phyloP scores from a whole-genome alignment of 202 grass and related monocot genomes.

The Brachypodium distachyon region DNA sequence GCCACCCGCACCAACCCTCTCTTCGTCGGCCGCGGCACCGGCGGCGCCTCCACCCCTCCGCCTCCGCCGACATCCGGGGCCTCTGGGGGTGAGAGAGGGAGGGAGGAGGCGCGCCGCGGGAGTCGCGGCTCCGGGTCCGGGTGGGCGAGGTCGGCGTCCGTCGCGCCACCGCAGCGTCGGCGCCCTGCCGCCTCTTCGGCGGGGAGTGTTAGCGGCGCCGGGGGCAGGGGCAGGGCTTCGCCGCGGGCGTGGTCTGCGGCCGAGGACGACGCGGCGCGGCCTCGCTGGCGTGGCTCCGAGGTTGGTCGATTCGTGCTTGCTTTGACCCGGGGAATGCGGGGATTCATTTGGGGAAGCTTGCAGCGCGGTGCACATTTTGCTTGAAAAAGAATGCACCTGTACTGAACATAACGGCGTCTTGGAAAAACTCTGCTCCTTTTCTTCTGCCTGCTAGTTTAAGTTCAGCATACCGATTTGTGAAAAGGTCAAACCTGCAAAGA shows the following conservation, averaged over 20 bases:
- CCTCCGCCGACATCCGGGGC: neutral
- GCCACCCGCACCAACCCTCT: constrained; percentile 73
- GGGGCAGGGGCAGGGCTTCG: neutral
- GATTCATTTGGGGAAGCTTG: neutral
- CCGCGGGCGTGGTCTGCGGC: neutral
- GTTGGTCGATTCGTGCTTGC: constrained; percentile 9
- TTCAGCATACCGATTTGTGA: neutral
- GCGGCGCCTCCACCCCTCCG: constrained; percentile 21
- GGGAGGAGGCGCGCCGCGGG: constrained; percentile 3
- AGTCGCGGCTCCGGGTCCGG: neutral
- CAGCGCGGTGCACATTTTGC: no score
- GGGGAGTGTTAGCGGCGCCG: neutral
- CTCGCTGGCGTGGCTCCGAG: neutral
- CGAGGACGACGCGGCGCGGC: neutral
- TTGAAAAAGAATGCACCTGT: no score
- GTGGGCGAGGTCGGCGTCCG: constrained; percentile 35
- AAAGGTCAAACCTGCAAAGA: neutral
- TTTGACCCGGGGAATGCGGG: neutral
- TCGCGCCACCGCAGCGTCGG: constrained; percentile 19
- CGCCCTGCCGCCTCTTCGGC: neutral
- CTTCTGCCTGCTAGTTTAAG: neutral
- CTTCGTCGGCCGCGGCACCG: constrained; percentile 40
- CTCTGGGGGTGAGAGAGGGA: constrained; percentile 33
- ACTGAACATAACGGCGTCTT: neutral
- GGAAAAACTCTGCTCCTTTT: neutral